These are phyloP conservation scores for Simplicillium sp. DNA, from an alignment of 2,329 filamentous ascomycete genomes.

Conservation along the genomic window DNA sequence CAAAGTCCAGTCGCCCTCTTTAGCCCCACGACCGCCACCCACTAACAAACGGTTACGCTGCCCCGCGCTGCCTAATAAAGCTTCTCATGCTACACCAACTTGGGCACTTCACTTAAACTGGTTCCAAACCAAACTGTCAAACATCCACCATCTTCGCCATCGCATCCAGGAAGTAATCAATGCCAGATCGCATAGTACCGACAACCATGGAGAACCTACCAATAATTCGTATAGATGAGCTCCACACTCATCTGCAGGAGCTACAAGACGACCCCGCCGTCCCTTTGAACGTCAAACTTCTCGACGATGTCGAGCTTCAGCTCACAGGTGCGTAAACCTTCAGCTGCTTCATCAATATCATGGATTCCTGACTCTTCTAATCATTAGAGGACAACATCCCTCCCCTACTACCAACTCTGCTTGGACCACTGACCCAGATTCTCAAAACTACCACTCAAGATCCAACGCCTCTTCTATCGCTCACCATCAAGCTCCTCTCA, in stretches of 20 bases:
- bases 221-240: constrained; percentile 41
- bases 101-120: no score
- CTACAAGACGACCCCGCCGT: constrained; percentile 33
- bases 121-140: no score
- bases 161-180: no score
- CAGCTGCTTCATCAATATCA: neutral
- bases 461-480: constrained; percentile 38
- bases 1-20: no score
- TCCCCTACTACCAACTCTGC: constrained; percentile 39
- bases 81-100: neutral
- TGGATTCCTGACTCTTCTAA: neutral
- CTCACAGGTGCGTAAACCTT: constrained; percentile 33
- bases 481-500: constrained; percentile 46
- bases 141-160: neutral
- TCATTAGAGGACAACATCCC: constrained; percentile 39
- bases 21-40: no score
- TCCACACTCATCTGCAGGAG: constrained; percentile 42
- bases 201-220: constrained; percentile 31
- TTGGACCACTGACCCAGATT: constrained; percentile 43
- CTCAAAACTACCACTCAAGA: constrained; percentile 41
- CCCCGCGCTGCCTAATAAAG: neutral
- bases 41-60: neutral
- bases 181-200: constrained; percentile 20
- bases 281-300: constrained; percentile 36
- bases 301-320: constrained; percentile 51